These are phyloP conservation scores for Cercophora newfieldiana DNA, from an alignment of 495 filamentous ascomycete genomes.

Conservation along the genomic window DNA sequence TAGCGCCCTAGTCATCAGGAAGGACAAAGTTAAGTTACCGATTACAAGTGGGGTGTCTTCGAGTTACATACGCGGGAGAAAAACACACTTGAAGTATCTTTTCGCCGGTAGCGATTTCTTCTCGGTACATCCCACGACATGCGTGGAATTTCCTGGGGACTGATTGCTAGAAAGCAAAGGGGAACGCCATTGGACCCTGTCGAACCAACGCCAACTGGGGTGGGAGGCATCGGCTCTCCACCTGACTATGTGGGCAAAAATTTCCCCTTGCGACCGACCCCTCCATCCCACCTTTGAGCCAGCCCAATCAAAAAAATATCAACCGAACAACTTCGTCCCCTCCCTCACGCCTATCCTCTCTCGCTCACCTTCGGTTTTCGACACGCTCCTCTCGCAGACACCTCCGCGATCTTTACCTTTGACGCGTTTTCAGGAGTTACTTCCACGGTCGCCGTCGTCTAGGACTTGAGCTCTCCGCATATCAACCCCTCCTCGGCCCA, in stretches of 20 bases:
- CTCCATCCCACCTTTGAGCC: conserved; percentile 22
- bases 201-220: background rate
- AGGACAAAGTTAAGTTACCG: no score
- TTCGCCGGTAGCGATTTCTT: background rate
- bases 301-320: conserved; percentile 32
- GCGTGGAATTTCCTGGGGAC: background rate
- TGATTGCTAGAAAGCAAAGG: background rate
- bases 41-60: no score
- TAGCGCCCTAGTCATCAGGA: no score
- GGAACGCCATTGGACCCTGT: background rate
- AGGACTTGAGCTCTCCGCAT: background rate
- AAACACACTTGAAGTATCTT: background rate
- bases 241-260: conserved; percentile 9
- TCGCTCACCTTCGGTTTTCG: conserved; percentile 6
- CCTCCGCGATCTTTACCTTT: background rate
- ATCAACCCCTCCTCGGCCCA: background rate
- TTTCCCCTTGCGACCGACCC: conserved; percentile 13
- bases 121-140: background rate
- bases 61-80: no score
- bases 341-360: conserved; percentile 2
- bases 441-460: background rate
- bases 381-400: conserved; percentile 11
- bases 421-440: conserved; percentile 9
- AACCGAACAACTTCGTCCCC: conserved; percentile 15
- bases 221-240: background rate